Conservation (phyloP, 352 stramenopile species). For the Pythium chondricola region DNA sequence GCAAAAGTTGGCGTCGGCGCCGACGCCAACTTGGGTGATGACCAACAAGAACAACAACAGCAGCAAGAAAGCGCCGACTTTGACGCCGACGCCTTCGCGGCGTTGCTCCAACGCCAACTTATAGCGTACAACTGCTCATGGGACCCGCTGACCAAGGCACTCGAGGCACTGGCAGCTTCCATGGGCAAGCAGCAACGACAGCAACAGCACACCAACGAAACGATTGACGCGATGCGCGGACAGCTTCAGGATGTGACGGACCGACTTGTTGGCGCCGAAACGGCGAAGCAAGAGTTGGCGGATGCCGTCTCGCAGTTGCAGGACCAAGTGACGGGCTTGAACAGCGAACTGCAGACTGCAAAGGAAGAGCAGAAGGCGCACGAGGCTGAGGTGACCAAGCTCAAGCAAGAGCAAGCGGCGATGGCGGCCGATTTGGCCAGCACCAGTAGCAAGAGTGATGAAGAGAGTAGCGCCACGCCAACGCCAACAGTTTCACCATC, state of each 20-base stretch:
- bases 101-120: constrained; percentile 56
- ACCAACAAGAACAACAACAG: background rate
- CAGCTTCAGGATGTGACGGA: constrained; percentile 38
- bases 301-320: constrained; percentile 39
- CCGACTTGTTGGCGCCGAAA: constrained; percentile 34
- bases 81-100: constrained; percentile 41
- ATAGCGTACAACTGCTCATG: constrained; percentile 70
- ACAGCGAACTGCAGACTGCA: constrained; percentile 34
- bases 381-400: no score
- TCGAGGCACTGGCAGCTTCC: constrained; percentile 47
- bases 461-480: background rate
- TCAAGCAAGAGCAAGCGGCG: background rate
- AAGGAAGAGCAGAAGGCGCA: constrained; percentile 19
- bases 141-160: constrained; percentile 60
- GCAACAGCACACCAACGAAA: constrained; percentile 36
- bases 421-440: background rate
- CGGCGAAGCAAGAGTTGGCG: constrained; percentile 49
- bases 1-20: background rate
- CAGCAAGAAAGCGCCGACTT: constrained; percentile 11
- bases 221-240: constrained; percentile 47
- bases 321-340: constrained; percentile 38
- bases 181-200: constrained; percentile 46
- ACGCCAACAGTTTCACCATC: background rate
- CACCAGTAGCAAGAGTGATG: constrained; percentile 3
- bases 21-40: constrained; percentile 2